Base-by-base conservation (phyloP, 371 early-diverging fungal genomes). In the Mortierella polycephala region DNA sequence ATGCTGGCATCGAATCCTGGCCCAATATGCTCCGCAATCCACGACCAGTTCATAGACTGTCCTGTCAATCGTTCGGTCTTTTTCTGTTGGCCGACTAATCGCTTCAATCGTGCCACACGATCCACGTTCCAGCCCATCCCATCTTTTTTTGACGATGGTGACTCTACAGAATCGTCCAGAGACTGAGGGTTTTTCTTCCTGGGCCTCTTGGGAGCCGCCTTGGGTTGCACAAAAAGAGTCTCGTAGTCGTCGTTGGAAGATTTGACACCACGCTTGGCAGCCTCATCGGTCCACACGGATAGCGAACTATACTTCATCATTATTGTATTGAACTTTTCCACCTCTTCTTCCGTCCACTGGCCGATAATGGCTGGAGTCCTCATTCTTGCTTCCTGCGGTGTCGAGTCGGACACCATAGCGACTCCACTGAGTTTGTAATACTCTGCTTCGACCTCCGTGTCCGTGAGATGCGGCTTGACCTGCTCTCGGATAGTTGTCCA, bases 21-120 rank as follows among this genome's bases (percentile, higher is more conserved):
- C 10, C 73, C 79, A 56, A 79, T 79, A 18, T 79, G 79, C 8
- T 79, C 73, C 5, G 79, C 79, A 9, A 72, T 59, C 79, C 79
- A 79, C 14, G 30, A 1, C 79, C 79, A 79, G 47, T 79, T 62
- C 41, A 79, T 56, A 0, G 69, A 16, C 0, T 59, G 64, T 1
- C 62, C 59, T 1, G 69, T 50, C 2, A 41, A 23, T 0, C 58
- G 47, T 12, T 57, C 61, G 9, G 62, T 73, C 5, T 55, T 63
- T 20, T 61, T 65, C 21, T 79, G 79, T 46, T 79, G 73, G 12
- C 39, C 42, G 13, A 79, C 69, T 2, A 79, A 55, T 16, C 69
- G 56, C 57, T 54, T 60, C 30, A 79, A 53, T 2, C 79, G 73
- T n/a, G 13, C 5, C 6, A 60, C 16, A 6, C 71, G 42, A 3